Evolutionary conservation across 495 filamentous ascomycete genomes (phyloP), one percentile per base, ranked within the genome.

Genomic region (Saxophila tyrrhenica): DNA sequence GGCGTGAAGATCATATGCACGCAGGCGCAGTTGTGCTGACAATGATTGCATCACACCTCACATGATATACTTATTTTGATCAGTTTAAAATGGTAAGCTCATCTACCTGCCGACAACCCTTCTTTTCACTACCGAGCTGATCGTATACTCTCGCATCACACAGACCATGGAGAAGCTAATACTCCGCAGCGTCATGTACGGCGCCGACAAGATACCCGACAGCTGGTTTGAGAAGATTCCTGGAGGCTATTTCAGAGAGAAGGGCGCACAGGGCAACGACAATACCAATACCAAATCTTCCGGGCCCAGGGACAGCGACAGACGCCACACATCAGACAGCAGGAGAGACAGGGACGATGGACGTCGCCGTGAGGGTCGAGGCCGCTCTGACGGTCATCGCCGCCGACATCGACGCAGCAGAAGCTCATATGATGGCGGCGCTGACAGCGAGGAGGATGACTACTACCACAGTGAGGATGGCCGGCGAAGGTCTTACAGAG

Each of bases 161-260:
- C 11, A 7, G 55, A 35, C 20, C 7, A 57, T 61, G 50, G 58
- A 61, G 46, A 61, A 61, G 55, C 46, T 61, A 43, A 61, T 61
- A n/a, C 25, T 61, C 2, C 43, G 45, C 17, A 57, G 58, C 45
- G 35, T 61, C 43, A 44, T 61, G 43, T 64, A 64, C 54, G 68
- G 62, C 35, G 64, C 62, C 17, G 62, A 65, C 38, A 69, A 65
- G 57, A 67, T 69, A 32, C 67, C 67, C 25, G 68, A 71, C 55
- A 59, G 25, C 5, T 53, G 62, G 46, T 69, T 65, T 46, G 65
- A 71, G 17, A 56, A 50, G 32, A 53, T 69, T 9, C 67, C 68
- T 39, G 68, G 68, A 55, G 65, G 64, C 50, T 67, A 56, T 58
- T 70, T 64, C 57, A 65, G 55, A 38, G 53, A 55, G 1, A 59